Base-by-base conservation (phyloP, 768 basidiomycete species). In the Suillus spraguei region DNA sequence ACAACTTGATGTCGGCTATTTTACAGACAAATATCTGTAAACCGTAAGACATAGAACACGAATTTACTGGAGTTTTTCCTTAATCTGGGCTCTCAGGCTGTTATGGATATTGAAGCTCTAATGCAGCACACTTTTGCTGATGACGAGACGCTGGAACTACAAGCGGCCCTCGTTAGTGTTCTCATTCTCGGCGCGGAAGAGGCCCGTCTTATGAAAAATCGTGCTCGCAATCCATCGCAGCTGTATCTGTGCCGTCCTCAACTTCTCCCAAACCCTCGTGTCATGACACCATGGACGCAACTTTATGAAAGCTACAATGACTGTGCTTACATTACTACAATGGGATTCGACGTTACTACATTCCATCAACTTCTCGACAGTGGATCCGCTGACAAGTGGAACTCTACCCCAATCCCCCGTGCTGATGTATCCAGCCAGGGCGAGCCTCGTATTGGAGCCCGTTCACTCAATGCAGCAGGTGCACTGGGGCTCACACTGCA, bases 301-400 rank as follows among this genome's bases (percentile, higher is more conserved):
- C 72, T 82, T 0, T 78, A 69, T 44, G 60, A 64, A 0, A 74
- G 72, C 50, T 66, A 61, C 11, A 71, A 70, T 63, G 75, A 82
- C 60, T 64, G 75, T 4, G 80, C 78, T 9, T 82, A 75, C 64
- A 83, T 83, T 38, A 82, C 78, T 0, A 83, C 79, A 0, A 81
- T 81, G 79, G 10, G 36, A 38, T 38, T 10, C 3, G 8, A 81
- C 74, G 71, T 76, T 4, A 60, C 22, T 0, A 80, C 80, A 0
- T 82, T 82, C 64, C 3, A 74, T 4, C 67, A 66, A 35, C 69
- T 83, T 10, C 65, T 82, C 0, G 42, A 56, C 0, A 60, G 60
- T 10, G 78, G 80, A 5, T 82, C 81, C 68, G 70, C 62, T 17
- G 17, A 42, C 17, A 42, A 42, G 41, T 42, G 41, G 41, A 42